Evolutionary conservation across 441 rosid species (phyloP).

Genomic region (Adansonia madagascariensis): DNA sequence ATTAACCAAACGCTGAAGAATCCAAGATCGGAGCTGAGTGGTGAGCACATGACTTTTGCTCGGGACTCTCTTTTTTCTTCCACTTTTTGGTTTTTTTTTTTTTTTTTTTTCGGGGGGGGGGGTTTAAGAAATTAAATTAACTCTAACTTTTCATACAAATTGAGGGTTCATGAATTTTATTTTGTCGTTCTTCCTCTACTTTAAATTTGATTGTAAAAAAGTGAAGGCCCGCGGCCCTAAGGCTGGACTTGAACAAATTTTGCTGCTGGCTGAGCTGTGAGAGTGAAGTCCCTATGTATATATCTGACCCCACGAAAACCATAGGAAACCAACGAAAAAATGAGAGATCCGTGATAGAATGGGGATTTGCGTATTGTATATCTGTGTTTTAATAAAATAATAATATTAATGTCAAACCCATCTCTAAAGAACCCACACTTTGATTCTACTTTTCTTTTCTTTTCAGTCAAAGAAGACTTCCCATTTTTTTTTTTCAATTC

Average conservation of each 20-base stretch:
- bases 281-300: background rate
- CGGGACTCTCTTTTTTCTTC: conserved; percentile 25
- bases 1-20: conserved; percentile 1
- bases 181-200: no score
- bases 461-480: background rate
- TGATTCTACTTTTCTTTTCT: background rate
- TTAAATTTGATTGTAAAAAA: no score
- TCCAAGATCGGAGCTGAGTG: conserved; percentile 28
- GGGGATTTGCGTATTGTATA: background rate
- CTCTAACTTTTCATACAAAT: no score
- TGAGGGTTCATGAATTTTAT: no score
- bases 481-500: no score
- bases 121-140: background rate
- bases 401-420: background rate
- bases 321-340: background rate
- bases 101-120: no score
- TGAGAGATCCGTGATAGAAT: background rate
- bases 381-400: background rate
- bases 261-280: background rate
- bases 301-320: background rate
- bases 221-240: no score
- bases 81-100: background rate
- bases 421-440: background rate
- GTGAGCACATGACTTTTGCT: conserved; percentile 29
- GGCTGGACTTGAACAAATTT: background rate